These are phyloP conservation scores for Hypomyces perniciosus DNA, from an alignment of 2,329 filamentous ascomycete species.

Conservation along the genomic window DNA sequence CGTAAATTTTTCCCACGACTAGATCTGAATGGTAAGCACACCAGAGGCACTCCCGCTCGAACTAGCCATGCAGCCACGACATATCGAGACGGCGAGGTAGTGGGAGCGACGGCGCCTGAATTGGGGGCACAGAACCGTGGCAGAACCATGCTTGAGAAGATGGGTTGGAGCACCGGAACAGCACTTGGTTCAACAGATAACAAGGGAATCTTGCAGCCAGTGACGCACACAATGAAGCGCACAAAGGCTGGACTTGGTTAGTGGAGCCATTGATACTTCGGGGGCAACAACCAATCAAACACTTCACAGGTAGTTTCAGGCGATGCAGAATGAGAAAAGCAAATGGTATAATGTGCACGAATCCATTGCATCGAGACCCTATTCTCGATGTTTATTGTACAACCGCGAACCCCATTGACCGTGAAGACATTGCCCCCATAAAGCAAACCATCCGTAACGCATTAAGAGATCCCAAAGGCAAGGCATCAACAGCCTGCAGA, in stretches of 20 bases:
- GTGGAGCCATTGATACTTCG: slow-evolving; percentile 32
- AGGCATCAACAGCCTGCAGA: slow-evolving; percentile 32
- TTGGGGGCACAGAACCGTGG: slow-evolving; percentile 78
- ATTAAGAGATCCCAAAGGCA: slow-evolving; percentile 56
- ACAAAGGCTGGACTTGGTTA: slow-evolving; percentile 69
- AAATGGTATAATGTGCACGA: slow-evolving; percentile 49
- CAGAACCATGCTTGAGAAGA: slow-evolving; percentile 84
- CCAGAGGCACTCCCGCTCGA: slow-evolving; percentile 21
- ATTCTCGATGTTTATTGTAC: slow-evolving; percentile 65
- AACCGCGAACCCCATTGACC: slow-evolving; percentile 66
- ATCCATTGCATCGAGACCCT: slow-evolving; percentile 57
- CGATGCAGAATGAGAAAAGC: slow-evolving; percentile 3
- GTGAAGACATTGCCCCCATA: slow-evolving; percentile 64
- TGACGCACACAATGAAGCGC: slow-evolving; percentile 81
- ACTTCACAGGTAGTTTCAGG: slow-evolving; percentile 4
- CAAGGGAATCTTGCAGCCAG: slow-evolving; percentile 80
- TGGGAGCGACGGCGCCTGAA: slow-evolving; percentile 79
- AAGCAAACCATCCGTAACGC: slow-evolving; percentile 68
- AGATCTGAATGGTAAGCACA: slow-evolving; percentile 35
- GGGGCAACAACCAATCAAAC: background rate
- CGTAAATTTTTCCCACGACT: slow-evolving; percentile 52
- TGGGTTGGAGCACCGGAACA: slow-evolving; percentile 90
- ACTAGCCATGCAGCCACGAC: slow-evolving; percentile 26
- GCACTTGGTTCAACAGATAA: slow-evolving; percentile 76
- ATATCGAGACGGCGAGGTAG: slow-evolving; percentile 80